Percentiles rank a stretch among this genome's conserved stretches.
Conservation (phyloP, 2,329 filamentous ascomycete species). For the Capronia coronata region DNA sequence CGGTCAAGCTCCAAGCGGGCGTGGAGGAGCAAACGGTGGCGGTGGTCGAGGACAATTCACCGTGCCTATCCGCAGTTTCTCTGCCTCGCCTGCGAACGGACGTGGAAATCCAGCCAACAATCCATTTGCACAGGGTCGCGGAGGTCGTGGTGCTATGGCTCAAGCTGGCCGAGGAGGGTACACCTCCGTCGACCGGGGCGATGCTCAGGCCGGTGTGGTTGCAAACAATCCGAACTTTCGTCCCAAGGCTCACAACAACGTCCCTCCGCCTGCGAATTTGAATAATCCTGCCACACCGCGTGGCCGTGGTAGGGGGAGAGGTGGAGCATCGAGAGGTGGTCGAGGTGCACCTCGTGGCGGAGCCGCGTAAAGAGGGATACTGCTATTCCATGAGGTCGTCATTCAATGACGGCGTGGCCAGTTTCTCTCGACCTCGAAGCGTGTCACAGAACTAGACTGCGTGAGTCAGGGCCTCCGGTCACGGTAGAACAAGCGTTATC, state of each 20-base stretch:
- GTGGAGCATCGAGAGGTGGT: slow-evolving; percentile 30
- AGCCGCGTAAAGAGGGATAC: slow-evolving; percentile 27
- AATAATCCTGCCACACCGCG: slow-evolving; percentile 29
- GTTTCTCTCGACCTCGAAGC: no score
- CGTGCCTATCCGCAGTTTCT: slow-evolving; percentile 22
- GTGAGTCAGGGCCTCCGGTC: slow-evolving; percentile 19
- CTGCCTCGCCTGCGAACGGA: slow-evolving; percentile 15
- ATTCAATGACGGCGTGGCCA: no score
- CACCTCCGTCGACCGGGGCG: slow-evolving; percentile 41
- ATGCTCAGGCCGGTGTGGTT: slow-evolving; percentile 49
- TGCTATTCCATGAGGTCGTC: slow-evolving; percentile 6
- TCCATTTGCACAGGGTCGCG: slow-evolving; percentile 12
- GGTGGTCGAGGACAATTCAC: slow-evolving; percentile 14
- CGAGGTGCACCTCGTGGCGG: slow-evolving; percentile 29
- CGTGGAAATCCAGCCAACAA: slow-evolving; percentile 9
- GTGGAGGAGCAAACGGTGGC: slow-evolving; percentile 30
- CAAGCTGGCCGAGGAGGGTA: slow-evolving; percentile 35
- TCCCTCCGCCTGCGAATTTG: slow-evolving; percentile 43
- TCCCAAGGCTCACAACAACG: slow-evolving; percentile 48
- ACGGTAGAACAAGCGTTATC: slow-evolving; percentile 17
- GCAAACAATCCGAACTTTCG: slow-evolving; percentile 52
- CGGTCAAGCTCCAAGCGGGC: slow-evolving; percentile 36
- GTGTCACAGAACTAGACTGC: not conserved
- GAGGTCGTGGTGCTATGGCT: slow-evolving; percentile 6
- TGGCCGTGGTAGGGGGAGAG: slow-evolving; percentile 35